phyloP scores from a whole-genome alignment of 208 protist genomes.

The Trypanosoma melophagium region DNA sequence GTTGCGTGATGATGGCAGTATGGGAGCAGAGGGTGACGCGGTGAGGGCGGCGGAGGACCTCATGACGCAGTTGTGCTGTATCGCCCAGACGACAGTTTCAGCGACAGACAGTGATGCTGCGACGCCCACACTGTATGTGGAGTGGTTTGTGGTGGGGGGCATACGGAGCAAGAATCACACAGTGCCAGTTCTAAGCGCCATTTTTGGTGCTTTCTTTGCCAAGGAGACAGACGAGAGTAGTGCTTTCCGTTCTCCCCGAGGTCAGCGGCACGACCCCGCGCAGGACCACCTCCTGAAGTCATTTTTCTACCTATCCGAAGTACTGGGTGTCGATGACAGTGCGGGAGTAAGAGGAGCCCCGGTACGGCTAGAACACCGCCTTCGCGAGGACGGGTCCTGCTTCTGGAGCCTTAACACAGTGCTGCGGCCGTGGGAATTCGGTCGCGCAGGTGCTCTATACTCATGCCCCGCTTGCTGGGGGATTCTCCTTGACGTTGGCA shows the following conservation, averaged over 20 bases:
- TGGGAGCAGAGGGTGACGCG: background rate
- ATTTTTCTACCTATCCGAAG: slow-evolving; percentile 9
- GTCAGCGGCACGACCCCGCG: background rate
- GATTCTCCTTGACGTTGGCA: slow-evolving; percentile 36
- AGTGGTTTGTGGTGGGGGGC: slow-evolving; percentile 70
- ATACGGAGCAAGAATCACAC: slow-evolving; percentile 38
- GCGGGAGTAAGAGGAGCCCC: background rate
- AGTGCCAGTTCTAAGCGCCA: slow-evolving; percentile 30
- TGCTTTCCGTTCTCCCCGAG: background rate
- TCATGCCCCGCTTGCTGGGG: slow-evolving; percentile 46
- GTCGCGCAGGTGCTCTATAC: slow-evolving; percentile 29
- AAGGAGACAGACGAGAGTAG: background rate
- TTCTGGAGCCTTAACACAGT: slow-evolving; percentile 73
- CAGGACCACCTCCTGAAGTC: background rate
- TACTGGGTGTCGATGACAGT: background rate
- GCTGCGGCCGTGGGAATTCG: slow-evolving; percentile 36
- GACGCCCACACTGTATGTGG: slow-evolving; percentile 36
- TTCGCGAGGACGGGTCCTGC: slow-evolving; percentile 66
- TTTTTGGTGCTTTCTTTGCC: slow-evolving; percentile 53
- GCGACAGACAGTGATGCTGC: background rate
- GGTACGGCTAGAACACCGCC: slow-evolving; percentile 37
- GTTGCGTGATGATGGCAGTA: background rate
- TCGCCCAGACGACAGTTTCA: background rate
- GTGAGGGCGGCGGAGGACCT: background rate
- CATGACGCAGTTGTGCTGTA: slow-evolving; percentile 1